These are phyloP conservation scores for Fusarium pilosicola DNA, from an alignment of 2,329 filamentous ascomycete genomes.

Conservation along the genomic window DNA sequence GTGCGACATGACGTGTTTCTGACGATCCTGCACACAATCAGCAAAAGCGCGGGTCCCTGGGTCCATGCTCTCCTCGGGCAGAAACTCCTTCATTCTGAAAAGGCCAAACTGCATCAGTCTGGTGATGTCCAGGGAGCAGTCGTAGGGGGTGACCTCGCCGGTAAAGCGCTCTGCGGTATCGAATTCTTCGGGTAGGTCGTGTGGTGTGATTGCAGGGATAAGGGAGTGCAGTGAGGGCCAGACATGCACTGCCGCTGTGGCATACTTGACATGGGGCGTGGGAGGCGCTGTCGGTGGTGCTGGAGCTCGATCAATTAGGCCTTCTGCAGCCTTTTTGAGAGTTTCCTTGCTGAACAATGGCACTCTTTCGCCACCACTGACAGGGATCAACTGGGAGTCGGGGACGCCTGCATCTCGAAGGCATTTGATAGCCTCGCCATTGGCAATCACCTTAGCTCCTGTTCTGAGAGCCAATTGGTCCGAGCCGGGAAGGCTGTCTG, in stretches of 20 bases:
- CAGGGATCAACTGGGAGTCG: not conserved
- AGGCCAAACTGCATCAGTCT: not conserved
- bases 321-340: not conserved
- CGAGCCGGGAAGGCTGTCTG: not conserved
- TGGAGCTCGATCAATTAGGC: not conserved
- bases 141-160: not conserved
- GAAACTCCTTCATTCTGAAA: not conserved
- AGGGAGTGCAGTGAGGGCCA: not conserved
- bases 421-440: not conserved
- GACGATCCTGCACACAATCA: not conserved
- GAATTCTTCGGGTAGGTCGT: not conserved
- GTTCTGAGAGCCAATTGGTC: not conserved
- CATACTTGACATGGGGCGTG: not conserved
- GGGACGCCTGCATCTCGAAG: not conserved
- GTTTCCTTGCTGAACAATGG: not conserved
- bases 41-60: not conserved
- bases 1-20: not conserved
- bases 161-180: not conserved
- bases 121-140: not conserved
- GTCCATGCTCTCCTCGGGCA: not conserved
- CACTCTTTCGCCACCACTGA: not conserved
- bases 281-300: not conserved
- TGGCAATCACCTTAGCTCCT: not conserved
- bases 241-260: not conserved
- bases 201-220: not conserved